Percentiles rank a stretch among this genome's conserved stretches.
phyloP scores from a whole-genome alignment of 148 eudicot species.

The Oxyria digyna region DNA sequence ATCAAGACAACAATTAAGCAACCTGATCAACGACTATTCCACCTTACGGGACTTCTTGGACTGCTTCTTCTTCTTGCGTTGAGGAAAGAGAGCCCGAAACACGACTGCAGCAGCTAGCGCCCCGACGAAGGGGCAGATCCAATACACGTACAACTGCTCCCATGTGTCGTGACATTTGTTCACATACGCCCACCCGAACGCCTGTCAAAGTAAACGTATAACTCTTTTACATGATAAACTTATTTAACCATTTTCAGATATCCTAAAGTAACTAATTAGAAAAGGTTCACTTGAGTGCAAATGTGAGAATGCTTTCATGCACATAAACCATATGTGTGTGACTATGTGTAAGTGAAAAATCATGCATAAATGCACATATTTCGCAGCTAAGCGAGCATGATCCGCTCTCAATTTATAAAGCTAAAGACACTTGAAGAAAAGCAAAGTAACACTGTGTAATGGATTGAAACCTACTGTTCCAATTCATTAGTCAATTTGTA shows the following conservation, averaged over 20 bases:
- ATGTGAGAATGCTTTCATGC: not conserved
- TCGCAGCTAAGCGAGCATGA: too few relatives aligned
- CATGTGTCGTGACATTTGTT: constrained; percentile 64
- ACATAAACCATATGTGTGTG: not conserved
- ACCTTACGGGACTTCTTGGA: constrained; percentile 35
- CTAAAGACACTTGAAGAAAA: too few relatives aligned
- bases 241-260: too few relatives aligned
- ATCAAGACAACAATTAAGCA: not conserved
- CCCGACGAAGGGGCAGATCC: constrained; percentile 82
- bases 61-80: constrained; percentile 30
- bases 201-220: too few relatives aligned
- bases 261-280: too few relatives aligned
- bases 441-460: too few relatives aligned
- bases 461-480: too few relatives aligned
- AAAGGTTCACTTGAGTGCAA: too few relatives aligned
- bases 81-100: constrained; percentile 51
- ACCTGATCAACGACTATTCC: constrained; percentile 9
- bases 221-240: constrained; percentile 13
- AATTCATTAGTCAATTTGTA: too few relatives aligned
- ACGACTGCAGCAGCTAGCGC: constrained; percentile 68
- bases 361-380: too few relatives aligned
- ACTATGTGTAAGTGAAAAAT: too few relatives aligned
- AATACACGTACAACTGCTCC: constrained; percentile 85
- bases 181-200: constrained; percentile 90
- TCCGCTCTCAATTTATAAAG: too few relatives aligned